These are phyloP conservation scores for Phytophthora pini DNA, from an alignment of 352 stramenopile species.

Conservation along the genomic window DNA sequence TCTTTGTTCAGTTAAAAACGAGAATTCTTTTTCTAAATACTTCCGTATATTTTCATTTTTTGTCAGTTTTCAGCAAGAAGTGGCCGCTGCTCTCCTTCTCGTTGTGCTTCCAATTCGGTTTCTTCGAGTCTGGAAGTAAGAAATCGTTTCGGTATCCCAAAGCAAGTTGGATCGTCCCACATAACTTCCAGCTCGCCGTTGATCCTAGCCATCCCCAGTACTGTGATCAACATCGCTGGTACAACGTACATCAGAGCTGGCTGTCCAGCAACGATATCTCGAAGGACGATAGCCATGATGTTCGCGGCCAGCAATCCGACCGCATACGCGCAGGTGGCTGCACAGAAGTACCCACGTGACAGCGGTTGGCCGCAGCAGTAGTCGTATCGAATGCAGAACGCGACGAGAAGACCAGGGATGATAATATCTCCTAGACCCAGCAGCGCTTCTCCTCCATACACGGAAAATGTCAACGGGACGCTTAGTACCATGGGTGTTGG, in stretches of 20 bases:
- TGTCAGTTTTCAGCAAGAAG: constrained; percentile 22
- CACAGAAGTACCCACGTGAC: constrained; percentile 81
- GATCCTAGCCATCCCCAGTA: constrained; percentile 58
- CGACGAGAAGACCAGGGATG: constrained; percentile 91
- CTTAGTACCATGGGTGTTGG: constrained; percentile 73
- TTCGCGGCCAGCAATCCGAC: constrained; percentile 93
- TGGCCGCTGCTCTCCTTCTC: constrained; percentile 27
- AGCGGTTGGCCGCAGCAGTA: constrained; percentile 65
- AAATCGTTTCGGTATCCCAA: constrained; percentile 32
- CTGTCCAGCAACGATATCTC: constrained; percentile 88
- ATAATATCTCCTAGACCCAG: constrained; percentile 96
- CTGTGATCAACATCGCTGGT: constrained; percentile 79
- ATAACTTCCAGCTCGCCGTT: constrained; percentile 73
- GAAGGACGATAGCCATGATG: constrained; percentile 90
- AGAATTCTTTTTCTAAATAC: neutral
- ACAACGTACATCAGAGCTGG: constrained; percentile 97
- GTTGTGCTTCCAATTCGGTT: constrained; percentile 18
- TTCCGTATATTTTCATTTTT: neutral
- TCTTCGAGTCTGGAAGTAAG: constrained; percentile 19
- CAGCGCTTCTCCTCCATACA: constrained; percentile 89
- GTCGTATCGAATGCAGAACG: constrained; percentile 93
- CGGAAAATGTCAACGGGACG: constrained; percentile 91
- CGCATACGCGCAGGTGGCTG: constrained; percentile 79
- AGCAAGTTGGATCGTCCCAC: constrained; percentile 72
- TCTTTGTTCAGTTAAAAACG: neutral